phyloP scores from a whole-genome alignment of 2,329 filamentous ascomycete species.

The Colletotrichum eremochloae region DNA sequence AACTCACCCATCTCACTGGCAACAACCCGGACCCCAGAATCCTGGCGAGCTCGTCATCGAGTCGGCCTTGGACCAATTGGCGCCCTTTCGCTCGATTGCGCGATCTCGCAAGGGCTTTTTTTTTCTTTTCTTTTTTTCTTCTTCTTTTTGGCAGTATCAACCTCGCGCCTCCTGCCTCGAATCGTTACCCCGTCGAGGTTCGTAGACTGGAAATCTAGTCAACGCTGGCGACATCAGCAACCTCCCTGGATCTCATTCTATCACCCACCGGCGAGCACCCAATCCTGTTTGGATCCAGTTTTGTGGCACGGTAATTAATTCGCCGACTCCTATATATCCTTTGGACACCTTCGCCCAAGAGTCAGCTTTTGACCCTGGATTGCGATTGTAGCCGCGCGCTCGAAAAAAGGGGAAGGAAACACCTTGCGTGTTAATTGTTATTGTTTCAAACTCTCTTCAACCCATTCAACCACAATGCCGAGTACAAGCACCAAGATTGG shows the following conservation, averaged over 20 bases:
- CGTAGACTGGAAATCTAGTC: slow-evolving; percentile 32
- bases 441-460: neutral
- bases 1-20: slow-evolving; percentile 12
- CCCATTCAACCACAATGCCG: slow-evolving; percentile 49
- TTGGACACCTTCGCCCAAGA: slow-evolving; percentile 15
- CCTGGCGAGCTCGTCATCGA: slow-evolving; percentile 19
- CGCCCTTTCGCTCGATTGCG: slow-evolving; percentile 34
- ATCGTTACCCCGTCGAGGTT: slow-evolving; percentile 33
- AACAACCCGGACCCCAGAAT: slow-evolving; percentile 10
- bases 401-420: neutral
- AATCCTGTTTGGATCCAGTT: slow-evolving; percentile 14
- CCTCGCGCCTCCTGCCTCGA: slow-evolving; percentile 33
- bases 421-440: neutral
- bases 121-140: neutral
- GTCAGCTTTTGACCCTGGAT: slow-evolving; percentile 9
- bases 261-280: slow-evolving; percentile 9
- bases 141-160: slow-evolving; percentile 19
- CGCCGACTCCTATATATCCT: slow-evolving; percentile 32
- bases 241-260: slow-evolving; percentile 13
- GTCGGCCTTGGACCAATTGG: slow-evolving; percentile 27
- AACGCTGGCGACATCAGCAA: slow-evolving; percentile 28
- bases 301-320: slow-evolving; percentile 25
- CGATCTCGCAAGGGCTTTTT: slow-evolving; percentile 35
- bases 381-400: neutral
- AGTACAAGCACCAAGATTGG: slow-evolving; percentile 70